Conservation (phyloP, 1,284 basidiomycete species). For the Moniliophthora roreri region DNA sequence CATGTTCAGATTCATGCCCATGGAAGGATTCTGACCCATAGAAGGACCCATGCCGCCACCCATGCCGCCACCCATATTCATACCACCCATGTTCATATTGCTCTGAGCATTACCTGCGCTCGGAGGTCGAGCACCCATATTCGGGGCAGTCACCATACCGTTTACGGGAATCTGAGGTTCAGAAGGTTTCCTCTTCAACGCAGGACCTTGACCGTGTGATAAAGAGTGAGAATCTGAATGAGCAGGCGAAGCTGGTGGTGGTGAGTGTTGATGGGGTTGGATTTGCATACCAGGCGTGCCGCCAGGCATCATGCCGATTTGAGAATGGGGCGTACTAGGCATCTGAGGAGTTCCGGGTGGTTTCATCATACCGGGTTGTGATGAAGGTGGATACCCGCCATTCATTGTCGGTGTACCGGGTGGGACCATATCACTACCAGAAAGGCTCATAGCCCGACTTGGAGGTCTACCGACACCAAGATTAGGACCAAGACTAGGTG, state of each 20-base stretch:
- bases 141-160: neutral
- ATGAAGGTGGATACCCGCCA: neutral
- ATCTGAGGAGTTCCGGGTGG: slow-evolving; percentile 2
- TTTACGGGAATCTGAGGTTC: slow-evolving; percentile 2
- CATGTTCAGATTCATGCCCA: neutral
- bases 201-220: too few relatives aligned
- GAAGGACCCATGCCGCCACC: neutral
- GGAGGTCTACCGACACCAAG: neutral
- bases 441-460: too few relatives aligned
- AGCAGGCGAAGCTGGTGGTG: neutral
- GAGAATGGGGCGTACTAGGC: neutral
- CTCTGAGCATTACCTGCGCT: neutral
- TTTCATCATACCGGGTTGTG: neutral
- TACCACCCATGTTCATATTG: neutral
- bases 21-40: too few relatives aligned
- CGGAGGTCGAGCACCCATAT: neutral
- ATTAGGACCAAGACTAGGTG: neutral
- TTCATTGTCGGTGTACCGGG: neutral
- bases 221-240: neutral
- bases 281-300: neutral
- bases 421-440: neutral
- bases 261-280: neutral
- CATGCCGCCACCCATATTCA: neutral
- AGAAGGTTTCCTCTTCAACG: neutral
- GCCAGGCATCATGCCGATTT: neutral